Evolutionary conservation across 331 rosid species (phyloP), one percentile per base, ranked within the genome.

Genomic region (Arachis monticola): DNA sequence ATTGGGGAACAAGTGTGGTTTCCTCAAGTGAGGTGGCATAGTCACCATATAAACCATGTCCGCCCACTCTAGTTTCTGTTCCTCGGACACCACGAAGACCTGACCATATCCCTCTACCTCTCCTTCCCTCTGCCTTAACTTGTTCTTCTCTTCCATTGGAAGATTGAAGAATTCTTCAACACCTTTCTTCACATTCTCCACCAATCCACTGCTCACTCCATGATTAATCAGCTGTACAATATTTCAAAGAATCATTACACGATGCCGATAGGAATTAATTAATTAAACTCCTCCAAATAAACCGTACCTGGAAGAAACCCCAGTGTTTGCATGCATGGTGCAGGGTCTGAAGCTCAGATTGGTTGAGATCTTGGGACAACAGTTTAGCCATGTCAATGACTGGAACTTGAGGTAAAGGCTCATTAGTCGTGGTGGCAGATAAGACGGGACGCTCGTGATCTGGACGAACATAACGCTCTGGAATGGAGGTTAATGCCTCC

Each of bases 11-110:
- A 86, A 32, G 61, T 77, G 85, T 2, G 85, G 84, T 62, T 67
- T 83, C 67, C 90, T 78, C 1, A 7, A 7, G 31, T 51, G 32
- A 6, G 51, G n/a, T 45, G 90, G 87, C 9, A 67, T 52, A 3
- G 78, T 58, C 38, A 30, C 0, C 10, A 80, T 0, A 30, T 14
- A 67, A 64, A 80, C 78, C 2, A 78, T 5, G 59, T 82, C 89
- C 7, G 76, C 83, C 91, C 91, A 87, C 11, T 87, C 82, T 38
- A 87, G 75, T 69, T 84, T 84, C 74, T 82, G 88, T n/a, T 80
- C 85, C 67, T 80, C 83, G 52, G 85, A 82, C 6, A 74, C 55
- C 0, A 82, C 88, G 60, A 82, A 84, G 14, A 47, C 75, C 35
- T 87, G 88, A 9, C 91, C 88, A 63, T 62, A 87, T 3, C 89